Evolutionary conservation across 768 basidiomycete genomes (phyloP).

Genomic region (Phanerochaete carnosa): DNA sequence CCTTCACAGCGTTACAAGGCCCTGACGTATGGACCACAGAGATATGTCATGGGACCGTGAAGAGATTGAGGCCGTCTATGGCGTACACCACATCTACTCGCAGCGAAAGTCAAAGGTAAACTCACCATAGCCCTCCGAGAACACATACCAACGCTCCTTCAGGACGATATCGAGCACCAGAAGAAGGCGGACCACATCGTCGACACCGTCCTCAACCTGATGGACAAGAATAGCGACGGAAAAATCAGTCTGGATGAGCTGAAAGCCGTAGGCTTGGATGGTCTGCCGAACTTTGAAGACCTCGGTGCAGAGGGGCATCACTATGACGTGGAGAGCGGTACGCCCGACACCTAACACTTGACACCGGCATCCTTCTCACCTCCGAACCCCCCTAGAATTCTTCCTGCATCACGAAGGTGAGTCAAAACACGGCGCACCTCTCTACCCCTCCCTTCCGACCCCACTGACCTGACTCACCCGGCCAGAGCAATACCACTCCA

Average conservation of each 20-base stretch:
- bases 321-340: conserved; percentile 88
- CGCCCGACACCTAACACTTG: conserved; percentile 24
- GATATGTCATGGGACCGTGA: conserved; percentile 80
- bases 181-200: conserved; percentile 80
- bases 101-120: conserved; percentile 73
- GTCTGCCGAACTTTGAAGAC: conserved; percentile 78
- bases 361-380: neutral
- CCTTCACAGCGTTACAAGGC: neutral
- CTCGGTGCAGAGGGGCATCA: conserved; percentile 92
- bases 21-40: conserved; percentile 31
- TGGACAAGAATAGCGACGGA: conserved; percentile 80
- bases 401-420: conserved; percentile 96
- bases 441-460: neutral
- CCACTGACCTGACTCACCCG: neutral
- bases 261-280: conserved; percentile 64
- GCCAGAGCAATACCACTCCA: conserved; percentile 91
- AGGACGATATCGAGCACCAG: conserved; percentile 79
- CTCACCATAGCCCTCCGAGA: neutral
- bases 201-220: conserved; percentile 55
- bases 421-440: neutral
- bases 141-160: neutral
- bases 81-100: conserved; percentile 89
- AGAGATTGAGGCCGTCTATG: conserved; percentile 95
- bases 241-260: conserved; percentile 69
- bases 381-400: conserved; percentile 59